Evolutionary conservation across 352 stramenopile genomes (phyloP).

Genomic region (Peronospora tabacina): DNA sequence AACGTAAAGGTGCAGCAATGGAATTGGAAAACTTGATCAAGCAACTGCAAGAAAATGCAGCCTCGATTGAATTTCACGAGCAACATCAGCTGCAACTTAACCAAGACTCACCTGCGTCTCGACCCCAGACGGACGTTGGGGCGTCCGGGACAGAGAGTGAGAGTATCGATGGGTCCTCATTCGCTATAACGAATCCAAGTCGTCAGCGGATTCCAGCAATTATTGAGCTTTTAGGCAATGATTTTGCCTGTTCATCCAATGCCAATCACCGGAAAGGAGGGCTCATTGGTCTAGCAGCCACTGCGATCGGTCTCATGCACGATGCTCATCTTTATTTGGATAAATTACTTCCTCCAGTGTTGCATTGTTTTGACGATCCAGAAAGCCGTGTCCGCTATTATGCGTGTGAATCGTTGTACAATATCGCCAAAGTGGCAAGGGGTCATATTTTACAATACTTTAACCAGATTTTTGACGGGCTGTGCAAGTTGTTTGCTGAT

Average conservation of each 20-base stretch:
- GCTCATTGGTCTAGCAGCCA: slow-evolving; percentile 96
- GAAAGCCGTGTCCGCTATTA: slow-evolving; percentile 98
- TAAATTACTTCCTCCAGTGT: slow-evolving; percentile 92
- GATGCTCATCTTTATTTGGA: slow-evolving; percentile 88
- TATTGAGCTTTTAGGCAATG: slow-evolving; percentile 94
- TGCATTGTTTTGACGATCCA: slow-evolving; percentile 99
- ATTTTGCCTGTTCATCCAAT: slow-evolving; percentile 98
- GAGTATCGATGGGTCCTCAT: slow-evolving; percentile 13
- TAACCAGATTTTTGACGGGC: slow-evolving; percentile 99
- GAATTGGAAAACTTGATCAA: slow-evolving; percentile 99
- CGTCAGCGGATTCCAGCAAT: slow-evolving; percentile 88
- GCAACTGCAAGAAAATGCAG: slow-evolving; percentile 91
- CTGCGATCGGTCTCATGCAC: slow-evolving; percentile 95
- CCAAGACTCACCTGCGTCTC: slow-evolving; percentile 12
- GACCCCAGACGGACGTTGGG: slow-evolving; percentile 8
- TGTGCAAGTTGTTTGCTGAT: slow-evolving; percentile 95
- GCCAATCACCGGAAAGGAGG: slow-evolving; percentile 98
- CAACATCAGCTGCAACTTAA: slow-evolving; percentile 38
- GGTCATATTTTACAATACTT: slow-evolving; percentile 96
- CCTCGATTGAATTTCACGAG: slow-evolving; percentile 57
- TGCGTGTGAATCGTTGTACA: slow-evolving; percentile 99
- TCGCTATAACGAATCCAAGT: slow-evolving; percentile 37
- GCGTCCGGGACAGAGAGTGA: slow-evolving; percentile 23
- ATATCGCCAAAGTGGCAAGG: slow-evolving; percentile 97
- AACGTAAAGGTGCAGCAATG: slow-evolving; percentile 97